Conservation (phyloP, 345 rosid genomes). For the Zanthoxylum bungeanum region DNA sequence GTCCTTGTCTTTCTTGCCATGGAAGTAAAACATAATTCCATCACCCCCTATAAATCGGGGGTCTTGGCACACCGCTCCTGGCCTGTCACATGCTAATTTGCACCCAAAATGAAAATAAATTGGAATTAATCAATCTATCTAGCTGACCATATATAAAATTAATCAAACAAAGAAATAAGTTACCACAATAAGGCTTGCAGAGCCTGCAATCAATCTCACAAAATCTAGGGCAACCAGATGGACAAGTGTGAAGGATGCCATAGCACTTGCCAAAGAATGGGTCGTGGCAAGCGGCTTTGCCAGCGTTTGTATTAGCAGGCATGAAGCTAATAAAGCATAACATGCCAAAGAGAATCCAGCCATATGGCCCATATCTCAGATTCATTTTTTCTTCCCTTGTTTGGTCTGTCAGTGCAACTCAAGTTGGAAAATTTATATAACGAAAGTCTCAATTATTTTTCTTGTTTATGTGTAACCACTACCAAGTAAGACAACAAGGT, state of each 20-base stretch:
- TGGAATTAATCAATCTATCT: too few species aligned
- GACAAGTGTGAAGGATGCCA: conserved; percentile 20
- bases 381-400: not conserved
- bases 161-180: too few species aligned
- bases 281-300: conserved; percentile 14
- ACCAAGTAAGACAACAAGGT: conserved; percentile 1
- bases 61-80: conserved; percentile 57
- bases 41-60: conserved; percentile 62
- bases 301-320: not conserved
- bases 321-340: not conserved
- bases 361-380: not conserved
- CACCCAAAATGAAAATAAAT: too few species aligned
- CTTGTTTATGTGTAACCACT: not conserved
- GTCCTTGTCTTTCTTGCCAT: conserved; percentile 39
- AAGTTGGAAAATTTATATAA: too few species aligned
- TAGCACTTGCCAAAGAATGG: conserved; percentile 16
- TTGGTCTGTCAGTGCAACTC: too few species aligned
- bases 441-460: conserved; percentile 5
- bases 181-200: too few species aligned
- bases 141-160: too few species aligned
- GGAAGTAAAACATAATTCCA: conserved; percentile 60
- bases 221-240: conserved; percentile 10
- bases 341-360: conserved; percentile 4
- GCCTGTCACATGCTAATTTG: conserved; percentile 45
- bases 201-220: too few species aligned